Evolutionary conservation across 805 yeast genomes (phyloP).

Genomic region (Yamadazyma olivae): DNA sequence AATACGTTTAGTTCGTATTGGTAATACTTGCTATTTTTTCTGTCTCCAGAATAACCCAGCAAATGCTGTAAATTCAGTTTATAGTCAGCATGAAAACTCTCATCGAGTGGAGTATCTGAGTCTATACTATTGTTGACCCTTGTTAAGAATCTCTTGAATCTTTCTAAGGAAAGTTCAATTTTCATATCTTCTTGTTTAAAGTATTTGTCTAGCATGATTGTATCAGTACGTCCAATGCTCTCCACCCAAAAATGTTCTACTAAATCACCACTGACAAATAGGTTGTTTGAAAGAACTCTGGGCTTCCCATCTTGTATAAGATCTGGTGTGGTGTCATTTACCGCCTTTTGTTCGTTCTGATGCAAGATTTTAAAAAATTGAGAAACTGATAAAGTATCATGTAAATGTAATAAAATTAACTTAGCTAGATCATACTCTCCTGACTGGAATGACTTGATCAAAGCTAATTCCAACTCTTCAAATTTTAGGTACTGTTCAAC

Average conservation of each 20-base stretch:
- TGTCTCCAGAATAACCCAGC: slow-evolving; percentile 18
- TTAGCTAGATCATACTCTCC: slow-evolving; percentile 59
- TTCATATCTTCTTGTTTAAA: slow-evolving; percentile 29
- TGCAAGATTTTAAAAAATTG: slow-evolving; percentile 68
- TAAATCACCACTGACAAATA: slow-evolving; percentile 35
- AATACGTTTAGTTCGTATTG: slow-evolving; percentile 29
- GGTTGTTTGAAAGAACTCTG: slow-evolving; percentile 12
- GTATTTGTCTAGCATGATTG: slow-evolving; percentile 23
- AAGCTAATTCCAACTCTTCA: slow-evolving; percentile 69
- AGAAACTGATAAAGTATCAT: slow-evolving; percentile 54
- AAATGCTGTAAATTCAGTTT: slow-evolving; percentile 22
- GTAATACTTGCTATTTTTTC: slow-evolving; percentile 17
- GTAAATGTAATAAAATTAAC: slow-evolving; percentile 54
- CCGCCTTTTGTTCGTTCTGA: slow-evolving; percentile 34
- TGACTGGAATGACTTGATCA: slow-evolving; percentile 61
- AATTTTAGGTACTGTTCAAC: slow-evolving; percentile 59
- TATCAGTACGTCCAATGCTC: slow-evolving; percentile 23
- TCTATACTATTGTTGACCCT: slow-evolving; percentile 4
- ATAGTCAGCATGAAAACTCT: slow-evolving; percentile 20
- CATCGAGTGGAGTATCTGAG: neutral
- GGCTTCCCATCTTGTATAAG: slow-evolving; percentile 13
- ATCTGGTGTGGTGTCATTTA: slow-evolving; percentile 29
- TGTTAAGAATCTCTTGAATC: slow-evolving; percentile 18
- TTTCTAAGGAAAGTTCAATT: slow-evolving; percentile 16
- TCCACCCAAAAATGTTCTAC: slow-evolving; percentile 37